phyloP scores from a whole-genome alignment of 257 asterid genomes.

The Capsicum rhomboideum region DNA sequence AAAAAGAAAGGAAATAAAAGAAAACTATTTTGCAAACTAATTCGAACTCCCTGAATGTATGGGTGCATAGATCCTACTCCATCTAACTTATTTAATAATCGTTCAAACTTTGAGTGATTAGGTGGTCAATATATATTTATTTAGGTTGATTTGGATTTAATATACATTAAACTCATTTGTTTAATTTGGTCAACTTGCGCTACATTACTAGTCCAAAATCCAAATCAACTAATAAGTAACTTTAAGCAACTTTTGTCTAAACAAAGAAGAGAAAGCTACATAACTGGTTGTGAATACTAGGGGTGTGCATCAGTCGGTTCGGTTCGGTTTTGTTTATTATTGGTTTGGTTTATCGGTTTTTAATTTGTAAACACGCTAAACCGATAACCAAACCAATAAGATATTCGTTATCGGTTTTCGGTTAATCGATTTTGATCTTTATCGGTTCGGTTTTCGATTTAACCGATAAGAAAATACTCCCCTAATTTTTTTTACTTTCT shows the following conservation, averaged over 20 bases:
- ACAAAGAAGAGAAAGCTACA: not conserved
- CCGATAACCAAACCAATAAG: too few relatives aligned
- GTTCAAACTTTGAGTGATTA: not conserved
- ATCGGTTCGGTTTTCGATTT: too few relatives aligned
- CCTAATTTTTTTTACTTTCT: too few relatives aligned
- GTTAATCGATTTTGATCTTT: too few relatives aligned
- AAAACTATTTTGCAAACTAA: not conserved
- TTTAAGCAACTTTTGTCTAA: not conserved
- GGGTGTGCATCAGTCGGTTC: too few relatives aligned
- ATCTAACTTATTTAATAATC: not conserved
- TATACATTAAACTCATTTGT: not conserved
- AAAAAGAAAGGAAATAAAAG: not conserved
- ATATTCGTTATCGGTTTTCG: too few relatives aligned
- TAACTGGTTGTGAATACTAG: not conserved
- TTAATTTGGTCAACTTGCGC: not conserved
- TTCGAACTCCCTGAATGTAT: not conserved
- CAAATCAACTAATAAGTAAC: not conserved
- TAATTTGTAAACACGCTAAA: too few relatives aligned
- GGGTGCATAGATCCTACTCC: too few relatives aligned
- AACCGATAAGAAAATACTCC: too few relatives aligned
- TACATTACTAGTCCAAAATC: not conserved
- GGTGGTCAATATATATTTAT: not conserved
- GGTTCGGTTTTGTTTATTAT: too few relatives aligned
- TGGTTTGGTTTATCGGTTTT: too few relatives aligned
- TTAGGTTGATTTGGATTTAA: not conserved